A percentile compares a stretch with the other conserved stretches of the same genome.
phyloP scores from a whole-genome alignment of 345 rosid species.

The Isatis tinctoria region DNA sequence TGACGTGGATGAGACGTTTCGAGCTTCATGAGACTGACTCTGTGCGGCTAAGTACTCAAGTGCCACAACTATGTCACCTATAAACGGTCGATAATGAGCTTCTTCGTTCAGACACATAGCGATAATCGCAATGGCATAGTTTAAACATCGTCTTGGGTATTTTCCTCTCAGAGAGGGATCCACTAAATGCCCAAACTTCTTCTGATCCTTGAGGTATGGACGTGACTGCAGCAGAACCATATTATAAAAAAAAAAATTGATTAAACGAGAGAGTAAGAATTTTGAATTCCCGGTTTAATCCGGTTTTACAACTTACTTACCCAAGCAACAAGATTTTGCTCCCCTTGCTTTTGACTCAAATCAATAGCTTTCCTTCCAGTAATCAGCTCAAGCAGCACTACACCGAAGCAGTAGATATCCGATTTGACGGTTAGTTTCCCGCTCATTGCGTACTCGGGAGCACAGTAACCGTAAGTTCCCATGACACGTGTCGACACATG shows the following conservation, averaged over 20 bases:
- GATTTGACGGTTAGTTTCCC: constrained; percentile 92
- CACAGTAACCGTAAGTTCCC: constrained; percentile 99
- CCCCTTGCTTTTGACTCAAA: constrained; percentile 49
- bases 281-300: background rate
- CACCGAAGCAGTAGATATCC: constrained; percentile 97
- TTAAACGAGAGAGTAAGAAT: background rate
- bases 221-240: constrained; percentile 47
- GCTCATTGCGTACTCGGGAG: constrained; percentile 98
- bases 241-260: background rate
- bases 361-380: constrained; percentile 91
- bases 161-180: constrained; percentile 73
- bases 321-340: constrained; percentile 85
- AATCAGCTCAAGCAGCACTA: constrained; percentile 84
- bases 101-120: constrained; percentile 96
- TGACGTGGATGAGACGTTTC: constrained; percentile 19
- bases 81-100: constrained; percentile 79
- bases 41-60: constrained; percentile 68
- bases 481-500: constrained; percentile 96
- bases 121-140: constrained; percentile 80
- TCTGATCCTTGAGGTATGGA: constrained; percentile 66
- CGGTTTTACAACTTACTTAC: constrained; percentile 42
- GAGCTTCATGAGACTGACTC: constrained; percentile 27
- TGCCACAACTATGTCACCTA: constrained; percentile 84
- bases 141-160: constrained; percentile 73
- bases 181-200: constrained; percentile 58